Conservation (phyloP, 345 rosid species). For the Gynandropsis gynandra region DNA sequence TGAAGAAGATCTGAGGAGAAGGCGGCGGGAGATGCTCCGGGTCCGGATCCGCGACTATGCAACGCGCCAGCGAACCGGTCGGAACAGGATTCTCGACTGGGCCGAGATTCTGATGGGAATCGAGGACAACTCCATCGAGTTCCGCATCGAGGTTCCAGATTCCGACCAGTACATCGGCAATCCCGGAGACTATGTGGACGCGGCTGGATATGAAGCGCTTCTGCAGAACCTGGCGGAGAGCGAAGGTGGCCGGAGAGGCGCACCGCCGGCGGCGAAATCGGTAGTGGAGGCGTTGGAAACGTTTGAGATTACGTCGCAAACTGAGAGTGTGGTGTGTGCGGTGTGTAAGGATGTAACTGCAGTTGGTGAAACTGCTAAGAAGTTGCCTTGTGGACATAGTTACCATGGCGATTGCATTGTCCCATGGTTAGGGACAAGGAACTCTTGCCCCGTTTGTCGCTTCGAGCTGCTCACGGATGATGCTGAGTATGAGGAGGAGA, state of each 20-base stretch:
- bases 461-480: slow-evolving; percentile 64
- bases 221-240: slow-evolving; percentile 62
- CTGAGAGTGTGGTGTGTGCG: slow-evolving; percentile 38
- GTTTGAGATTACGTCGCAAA: slow-evolving; percentile 29
- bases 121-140: slow-evolving; percentile 58
- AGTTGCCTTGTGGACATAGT: slow-evolving; percentile 58
- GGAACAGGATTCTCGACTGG: slow-evolving; percentile 66
- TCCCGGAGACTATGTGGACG: slow-evolving; percentile 55
- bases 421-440: slow-evolving; percentile 65
- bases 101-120: slow-evolving; percentile 63
- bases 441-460: slow-evolving; percentile 69
- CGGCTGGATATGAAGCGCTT: slow-evolving; percentile 57
- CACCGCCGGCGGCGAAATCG: slow-evolving; percentile 56
- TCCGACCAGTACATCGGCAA: slow-evolving; percentile 44
- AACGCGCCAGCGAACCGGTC: slow-evolving; percentile 45
- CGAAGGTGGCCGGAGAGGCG: slow-evolving; percentile 57
- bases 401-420: slow-evolving; percentile 63
- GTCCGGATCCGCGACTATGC: slow-evolving; percentile 43
- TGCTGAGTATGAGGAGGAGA: slow-evolving; percentile 54
- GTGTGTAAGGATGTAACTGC: slow-evolving; percentile 52
- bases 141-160: slow-evolving; percentile 46
- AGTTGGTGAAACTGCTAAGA: slow-evolving; percentile 46
- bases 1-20: slow-evolving; percentile 36
- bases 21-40: slow-evolving; percentile 39
- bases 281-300: slow-evolving; percentile 37